Evolutionary conservation across 2,329 filamentous ascomycete species (phyloP).

Genomic region (Incumbomyces lentus): DNA sequence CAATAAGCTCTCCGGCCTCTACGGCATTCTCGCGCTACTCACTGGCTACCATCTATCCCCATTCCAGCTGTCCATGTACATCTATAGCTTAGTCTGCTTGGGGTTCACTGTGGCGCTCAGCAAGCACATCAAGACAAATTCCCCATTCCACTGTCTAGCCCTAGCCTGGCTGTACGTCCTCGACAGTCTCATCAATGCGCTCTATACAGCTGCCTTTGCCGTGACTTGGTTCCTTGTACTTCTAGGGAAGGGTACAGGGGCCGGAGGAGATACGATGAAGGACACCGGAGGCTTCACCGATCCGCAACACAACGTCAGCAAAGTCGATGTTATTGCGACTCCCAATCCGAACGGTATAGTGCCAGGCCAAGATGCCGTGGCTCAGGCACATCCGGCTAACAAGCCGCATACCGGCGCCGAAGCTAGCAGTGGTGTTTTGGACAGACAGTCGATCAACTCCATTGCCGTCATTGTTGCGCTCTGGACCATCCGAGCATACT

Average conservation of each 20-base stretch:
- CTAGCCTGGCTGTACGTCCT: conserved; percentile 78
- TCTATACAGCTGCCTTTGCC: conserved; percentile 73
- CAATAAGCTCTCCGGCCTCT: conserved; percentile 86
- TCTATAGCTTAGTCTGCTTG: conserved; percentile 70
- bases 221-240: conserved; percentile 77
- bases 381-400: conserved; percentile 19
- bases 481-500: conserved; percentile 70
- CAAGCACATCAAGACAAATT: conserved; percentile 69
- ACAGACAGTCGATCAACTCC: conserved; percentile 58
- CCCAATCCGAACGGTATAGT: conserved; percentile 33
- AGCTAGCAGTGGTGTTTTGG: conserved; percentile 35
- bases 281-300: conserved; percentile 56
- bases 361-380: conserved; percentile 43
- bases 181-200: conserved; percentile 70
- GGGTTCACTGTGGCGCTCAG: conserved; percentile 58
- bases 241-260: conserved; percentile 36
- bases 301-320: conserved; percentile 50
- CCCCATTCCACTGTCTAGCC: conserved; percentile 66
- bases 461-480: conserved; percentile 65
- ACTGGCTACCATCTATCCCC: conserved; percentile 76
- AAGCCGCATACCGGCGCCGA: conserved; percentile 25
- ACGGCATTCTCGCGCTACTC: conserved; percentile 77
- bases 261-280: conserved; percentile 47
- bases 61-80: conserved; percentile 80
- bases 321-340: conserved; percentile 44